Conservation (phyloP, 176 grass and related monocot genomes). For the Rhynchospora breviuscula region DNA sequence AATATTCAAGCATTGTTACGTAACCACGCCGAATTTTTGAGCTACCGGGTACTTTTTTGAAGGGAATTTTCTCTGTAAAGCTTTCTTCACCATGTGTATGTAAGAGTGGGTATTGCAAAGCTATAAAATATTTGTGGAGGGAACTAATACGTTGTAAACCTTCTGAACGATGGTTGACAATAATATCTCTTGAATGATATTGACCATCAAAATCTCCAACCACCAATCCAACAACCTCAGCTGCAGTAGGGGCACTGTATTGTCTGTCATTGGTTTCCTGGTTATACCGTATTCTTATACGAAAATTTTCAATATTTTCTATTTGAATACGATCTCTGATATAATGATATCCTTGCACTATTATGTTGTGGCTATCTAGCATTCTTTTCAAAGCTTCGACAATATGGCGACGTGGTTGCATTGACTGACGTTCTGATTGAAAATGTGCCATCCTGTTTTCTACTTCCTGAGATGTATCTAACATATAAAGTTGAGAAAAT, state of each 20-base stretch:
- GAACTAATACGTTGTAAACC: no score
- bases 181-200: no score
- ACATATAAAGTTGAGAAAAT: conserved; percentile 10
- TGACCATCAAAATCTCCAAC: no score
- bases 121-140: no score
- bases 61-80: not conserved
- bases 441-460: not conserved
- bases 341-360: no score
- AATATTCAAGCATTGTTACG: conserved; percentile 31
- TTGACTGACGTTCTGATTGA: not conserved
- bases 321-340: no score
- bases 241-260: no score
- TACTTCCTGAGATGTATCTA: not conserved
- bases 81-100: conserved; percentile 38
- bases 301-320: no score
- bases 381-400: not conserved
- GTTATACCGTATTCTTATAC: no score
- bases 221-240: no score
- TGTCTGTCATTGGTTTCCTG: no score
- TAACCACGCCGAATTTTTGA: not conserved
- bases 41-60: not conserved
- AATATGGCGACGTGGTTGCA: not conserved
- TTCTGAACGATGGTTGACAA: no score
- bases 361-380: not conserved
- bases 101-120: not conserved